A percentile compares a stretch with the other conserved stretches of the same genome.
phyloP scores from a whole-genome alignment of 1,139 yeast genomes.

The Scheffersomyces illinoinensis region DNA sequence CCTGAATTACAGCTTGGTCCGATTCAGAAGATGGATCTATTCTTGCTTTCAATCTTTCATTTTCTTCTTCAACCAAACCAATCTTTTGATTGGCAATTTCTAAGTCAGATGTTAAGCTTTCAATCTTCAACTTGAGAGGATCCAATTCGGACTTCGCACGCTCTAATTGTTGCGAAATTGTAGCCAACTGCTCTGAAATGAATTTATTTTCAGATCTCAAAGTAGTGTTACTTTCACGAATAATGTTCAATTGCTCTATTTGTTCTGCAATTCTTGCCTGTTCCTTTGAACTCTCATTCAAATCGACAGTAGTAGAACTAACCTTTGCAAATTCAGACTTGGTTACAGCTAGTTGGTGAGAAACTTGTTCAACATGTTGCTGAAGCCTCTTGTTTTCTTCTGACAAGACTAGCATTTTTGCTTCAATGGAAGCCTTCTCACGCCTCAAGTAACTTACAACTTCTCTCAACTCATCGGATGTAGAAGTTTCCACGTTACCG shows the following conservation, averaged over 20 bases:
- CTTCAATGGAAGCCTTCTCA: slow-evolving; percentile 73
- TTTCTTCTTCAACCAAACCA: slow-evolving; percentile 39
- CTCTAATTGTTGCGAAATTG: slow-evolving; percentile 23
- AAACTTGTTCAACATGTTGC: slow-evolving; percentile 39
- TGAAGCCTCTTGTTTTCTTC: slow-evolving; percentile 53
- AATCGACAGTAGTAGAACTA: slow-evolving; percentile 34
- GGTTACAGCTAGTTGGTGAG: slow-evolving; percentile 44
- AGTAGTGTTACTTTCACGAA: slow-evolving; percentile 73
- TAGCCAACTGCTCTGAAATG: slow-evolving; percentile 22
- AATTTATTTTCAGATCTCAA: slow-evolving; percentile 55
- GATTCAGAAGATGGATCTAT: slow-evolving; percentile 19
- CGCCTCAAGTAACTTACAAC: slow-evolving; percentile 66
- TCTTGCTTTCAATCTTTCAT: slow-evolving; percentile 28
- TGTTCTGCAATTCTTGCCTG: slow-evolving; percentile 59
- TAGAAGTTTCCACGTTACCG: slow-evolving; percentile 4
- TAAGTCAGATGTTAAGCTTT: slow-evolving; percentile 23
- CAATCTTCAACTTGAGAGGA: slow-evolving; percentile 21
- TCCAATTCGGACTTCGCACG: slow-evolving; percentile 17
- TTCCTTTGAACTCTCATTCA: slow-evolving; percentile 44
- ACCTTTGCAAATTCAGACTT: slow-evolving; percentile 44
- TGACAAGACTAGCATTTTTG: slow-evolving; percentile 50
- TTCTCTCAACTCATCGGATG: slow-evolving; percentile 42
- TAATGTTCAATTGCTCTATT: slow-evolving; percentile 64
- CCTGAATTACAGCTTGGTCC: slow-evolving; percentile 17
- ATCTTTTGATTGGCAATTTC: slow-evolving; percentile 36